A percentile compares a stretch with the other conserved stretches of the same genome.
phyloP scores from a whole-genome alignment of 352 stramenopile genomes.

The Phytophthora syringae region DNA sequence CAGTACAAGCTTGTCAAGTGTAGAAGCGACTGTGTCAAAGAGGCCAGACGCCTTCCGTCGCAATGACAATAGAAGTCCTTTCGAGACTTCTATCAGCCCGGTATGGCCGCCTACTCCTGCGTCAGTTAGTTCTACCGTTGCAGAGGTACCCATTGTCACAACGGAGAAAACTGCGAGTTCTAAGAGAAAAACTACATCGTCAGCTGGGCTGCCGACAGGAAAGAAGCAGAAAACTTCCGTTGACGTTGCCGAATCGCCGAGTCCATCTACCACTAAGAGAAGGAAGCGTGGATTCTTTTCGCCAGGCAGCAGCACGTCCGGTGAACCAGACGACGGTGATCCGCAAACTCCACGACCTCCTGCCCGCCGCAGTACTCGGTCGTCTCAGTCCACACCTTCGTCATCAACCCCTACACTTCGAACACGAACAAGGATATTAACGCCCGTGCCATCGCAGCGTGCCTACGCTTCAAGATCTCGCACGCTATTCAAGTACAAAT shows the following conservation, averaged over 20 bases:
- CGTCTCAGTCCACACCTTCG: constrained; percentile 37
- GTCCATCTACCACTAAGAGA: constrained; percentile 20
- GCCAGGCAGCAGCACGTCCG: constrained; percentile 13
- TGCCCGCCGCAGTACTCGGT: constrained; percentile 27
- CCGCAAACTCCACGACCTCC: constrained; percentile 24
- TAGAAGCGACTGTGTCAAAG: constrained; percentile 37
- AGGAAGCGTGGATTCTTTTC: constrained; percentile 28
- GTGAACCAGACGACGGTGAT: constrained; percentile 4
- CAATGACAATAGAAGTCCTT: constrained; percentile 17
- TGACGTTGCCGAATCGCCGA: constrained; percentile 6
- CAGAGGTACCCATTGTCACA: constrained; percentile 1
- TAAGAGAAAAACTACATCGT: constrained; percentile 23
- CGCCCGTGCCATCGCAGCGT: constrained; percentile 55
- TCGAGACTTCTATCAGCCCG: constrained; percentile 37
- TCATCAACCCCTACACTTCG: constrained; percentile 54
- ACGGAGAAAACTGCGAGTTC: neutral
- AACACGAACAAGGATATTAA: constrained; percentile 55
- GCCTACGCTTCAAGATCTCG: constrained; percentile 55
- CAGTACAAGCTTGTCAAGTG: constrained; percentile 44
- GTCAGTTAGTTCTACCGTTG: constrained; percentile 1
- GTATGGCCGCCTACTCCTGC: constrained; percentile 24
- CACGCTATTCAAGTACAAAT: constrained; percentile 77
- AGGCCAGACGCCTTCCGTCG: constrained; percentile 23
- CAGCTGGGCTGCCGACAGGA: constrained; percentile 4
- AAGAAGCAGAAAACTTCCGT: constrained; percentile 27